Evolutionary conservation across 306 rosid genomes (phyloP).

Genomic region (Sphenostylis stenocarpa): DNA sequence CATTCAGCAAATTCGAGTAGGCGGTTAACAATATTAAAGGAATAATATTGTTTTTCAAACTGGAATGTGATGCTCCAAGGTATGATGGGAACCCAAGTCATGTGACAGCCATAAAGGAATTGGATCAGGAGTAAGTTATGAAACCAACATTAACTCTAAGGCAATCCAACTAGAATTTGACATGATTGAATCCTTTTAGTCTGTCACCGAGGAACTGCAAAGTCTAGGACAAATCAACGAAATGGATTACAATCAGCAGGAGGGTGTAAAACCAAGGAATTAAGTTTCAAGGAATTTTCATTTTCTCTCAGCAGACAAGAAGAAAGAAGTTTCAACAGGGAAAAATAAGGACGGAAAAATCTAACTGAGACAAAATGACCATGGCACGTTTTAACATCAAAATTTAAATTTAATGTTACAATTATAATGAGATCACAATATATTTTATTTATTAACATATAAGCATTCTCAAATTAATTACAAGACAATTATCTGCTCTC

Average conservation of each 20-base stretch:
- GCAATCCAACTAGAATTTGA: slow-evolving; percentile 44
- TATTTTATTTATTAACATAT: background rate
- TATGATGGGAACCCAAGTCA: slow-evolving; percentile 16
- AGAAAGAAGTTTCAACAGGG: background rate
- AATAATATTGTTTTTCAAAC: background rate
- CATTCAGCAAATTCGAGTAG: background rate
- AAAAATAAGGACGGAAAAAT: background rate
- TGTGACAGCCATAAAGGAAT: background rate
- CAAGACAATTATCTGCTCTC: background rate
- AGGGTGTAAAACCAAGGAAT: slow-evolving; percentile 12
- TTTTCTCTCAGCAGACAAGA: background rate
- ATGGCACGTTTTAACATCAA: no score
- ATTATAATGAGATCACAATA: background rate
- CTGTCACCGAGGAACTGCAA: slow-evolving; percentile 72
- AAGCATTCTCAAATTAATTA: background rate
- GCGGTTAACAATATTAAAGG: background rate
- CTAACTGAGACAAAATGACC: background rate
- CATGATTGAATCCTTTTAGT: slow-evolving; percentile 31
- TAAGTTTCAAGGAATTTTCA: slow-evolving; percentile 8
- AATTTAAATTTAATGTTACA: no score
- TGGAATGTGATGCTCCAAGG: slow-evolving; percentile 9
- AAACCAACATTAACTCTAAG: slow-evolving; percentile 24
- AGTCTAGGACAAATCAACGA: slow-evolving; percentile 44
- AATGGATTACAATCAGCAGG: slow-evolving; percentile 42
- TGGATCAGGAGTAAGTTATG: slow-evolving; percentile 2